Conservation (phyloP, 164 flowering plant species). For the Vitis vinifera region ASM3070453v1 NC_081809.1:3788001-3788500, state of each 20-base stretch:
- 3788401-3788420: too few relatives aligned
- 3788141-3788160: conserved; percentile 15
- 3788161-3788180: conserved; percentile 13
- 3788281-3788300: conserved; percentile 5
- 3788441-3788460: too few relatives aligned
- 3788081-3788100: neutral
- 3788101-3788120: conserved; percentile 10
- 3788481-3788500: too few relatives aligned
- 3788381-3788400: neutral
- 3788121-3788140: conserved; percentile 9
- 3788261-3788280: neutral
- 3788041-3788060: conserved; percentile 75
- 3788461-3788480: too few relatives aligned
- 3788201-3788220: conserved; percentile 7
- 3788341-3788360: conserved; percentile 1
- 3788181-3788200: conserved; percentile 16
- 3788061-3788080: conserved; percentile 57
- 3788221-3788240: conserved; percentile 20
- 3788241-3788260: neutral
- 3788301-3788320: conserved; percentile 12
- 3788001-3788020: neutral
- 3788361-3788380: too few relatives aligned
- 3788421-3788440: too few relatives aligned
- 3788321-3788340: conserved; percentile 30
- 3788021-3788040: neutral